Conservation (phyloP, 495 filamentous ascomycete species). For the Penicillium riverlandense region DNA sequence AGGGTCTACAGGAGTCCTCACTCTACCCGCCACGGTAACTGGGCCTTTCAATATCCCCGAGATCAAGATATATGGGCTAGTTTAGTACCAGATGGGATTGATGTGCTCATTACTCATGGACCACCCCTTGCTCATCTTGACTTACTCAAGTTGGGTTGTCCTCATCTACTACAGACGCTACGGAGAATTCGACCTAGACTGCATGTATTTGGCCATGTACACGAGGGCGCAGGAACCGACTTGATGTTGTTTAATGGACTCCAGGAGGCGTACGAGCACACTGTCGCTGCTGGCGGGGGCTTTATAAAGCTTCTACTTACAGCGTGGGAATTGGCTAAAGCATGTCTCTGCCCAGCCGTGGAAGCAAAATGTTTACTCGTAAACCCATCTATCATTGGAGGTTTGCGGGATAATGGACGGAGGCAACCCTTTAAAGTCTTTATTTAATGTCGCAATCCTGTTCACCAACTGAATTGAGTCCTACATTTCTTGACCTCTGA, state of each 20-base stretch:
- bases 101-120: slow-evolving; percentile 71
- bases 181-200: slow-evolving; percentile 60
- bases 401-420: slow-evolving; percentile 17
- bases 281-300: slow-evolving; percentile 9
- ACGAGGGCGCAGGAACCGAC: slow-evolving; percentile 49
- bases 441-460: slow-evolving; percentile 4
- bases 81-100: slow-evolving; percentile 54
- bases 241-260: slow-evolving; percentile 14
- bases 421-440: slow-evolving; percentile 9
- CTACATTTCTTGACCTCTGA: neutral
- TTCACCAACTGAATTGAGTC: neutral
- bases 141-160: slow-evolving; percentile 49
- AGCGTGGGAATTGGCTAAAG: slow-evolving; percentile 6
- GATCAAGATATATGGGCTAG: slow-evolving; percentile 16
- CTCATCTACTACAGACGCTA: slow-evolving; percentile 51
- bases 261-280: slow-evolving; percentile 14
- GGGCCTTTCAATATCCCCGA: slow-evolving; percentile 42
- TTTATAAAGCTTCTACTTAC: slow-evolving; percentile 11
- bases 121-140: slow-evolving; percentile 56
- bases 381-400: slow-evolving; percentile 17
- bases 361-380: slow-evolving; percentile 21
- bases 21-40: slow-evolving; percentile 41
- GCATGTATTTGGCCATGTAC: slow-evolving; percentile 74
- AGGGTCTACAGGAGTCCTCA: slow-evolving; percentile 49
- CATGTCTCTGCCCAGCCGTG: neutral